A percentile compares a stretch with the other conserved stretches of the same genome.
phyloP scores from a whole-genome alignment of 805 yeast species.

The Hanseniaspora taiwanica region DNA sequence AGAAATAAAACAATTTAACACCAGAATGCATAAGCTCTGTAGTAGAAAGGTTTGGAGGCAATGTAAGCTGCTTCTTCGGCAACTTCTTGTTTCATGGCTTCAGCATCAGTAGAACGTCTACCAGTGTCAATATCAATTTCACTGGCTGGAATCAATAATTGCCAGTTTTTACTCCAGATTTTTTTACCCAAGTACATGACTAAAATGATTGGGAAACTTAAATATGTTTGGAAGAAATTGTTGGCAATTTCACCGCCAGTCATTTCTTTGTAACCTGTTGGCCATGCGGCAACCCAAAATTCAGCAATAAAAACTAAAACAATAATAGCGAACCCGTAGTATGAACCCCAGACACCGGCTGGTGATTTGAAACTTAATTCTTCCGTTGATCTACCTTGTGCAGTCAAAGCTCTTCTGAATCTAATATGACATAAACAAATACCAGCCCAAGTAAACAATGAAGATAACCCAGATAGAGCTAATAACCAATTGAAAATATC shows the following conservation, averaged over 20 bases:
- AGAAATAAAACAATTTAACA: constrained; percentile 23
- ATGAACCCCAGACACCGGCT: constrained; percentile 56
- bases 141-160: constrained; percentile 28
- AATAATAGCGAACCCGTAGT: constrained; percentile 45
- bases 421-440: constrained; percentile 48
- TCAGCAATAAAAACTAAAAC: constrained; percentile 54
- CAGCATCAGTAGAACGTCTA: constrained; percentile 43
- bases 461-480: constrained; percentile 48
- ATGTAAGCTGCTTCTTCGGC: constrained; percentile 36
- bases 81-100: constrained; percentile 36
- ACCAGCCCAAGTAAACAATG: constrained; percentile 51
- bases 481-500: constrained; percentile 53
- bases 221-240: constrained; percentile 50
- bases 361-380: constrained; percentile 59
- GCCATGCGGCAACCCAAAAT: constrained; percentile 75
- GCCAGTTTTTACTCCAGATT: constrained; percentile 34
- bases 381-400: constrained; percentile 51
- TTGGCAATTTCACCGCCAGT: constrained; percentile 33
- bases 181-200: constrained; percentile 49
- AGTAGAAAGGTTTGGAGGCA: constrained; percentile 34
- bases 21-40: constrained; percentile 32
- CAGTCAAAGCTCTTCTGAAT: constrained; percentile 49
- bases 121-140: constrained; percentile 55
- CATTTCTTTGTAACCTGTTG: constrained; percentile 38
- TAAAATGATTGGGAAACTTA: constrained; percentile 51